phyloP scores from a whole-genome alignment of 108 stramenopile species.

The Craspedostauros australis region DNA sequence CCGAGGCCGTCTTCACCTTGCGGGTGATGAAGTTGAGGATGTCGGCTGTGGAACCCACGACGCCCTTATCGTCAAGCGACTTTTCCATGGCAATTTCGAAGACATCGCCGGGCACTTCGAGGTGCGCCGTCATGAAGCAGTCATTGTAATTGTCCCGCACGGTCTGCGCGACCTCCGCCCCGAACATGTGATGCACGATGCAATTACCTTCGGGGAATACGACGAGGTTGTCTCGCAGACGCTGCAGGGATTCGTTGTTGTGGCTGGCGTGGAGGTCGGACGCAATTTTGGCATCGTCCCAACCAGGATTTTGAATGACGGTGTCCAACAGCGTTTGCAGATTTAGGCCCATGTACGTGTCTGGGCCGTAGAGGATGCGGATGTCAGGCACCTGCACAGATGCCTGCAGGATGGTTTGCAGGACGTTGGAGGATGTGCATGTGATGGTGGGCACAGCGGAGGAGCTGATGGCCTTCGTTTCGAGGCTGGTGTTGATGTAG shows the following conservation, averaged over 20 bases:
- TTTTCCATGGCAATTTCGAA: conserved; percentile 91
- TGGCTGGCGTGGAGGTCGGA: conserved; percentile 64
- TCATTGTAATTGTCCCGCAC: conserved; percentile 63
- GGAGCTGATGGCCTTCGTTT: conserved; percentile 81
- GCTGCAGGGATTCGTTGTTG: conserved; percentile 36
- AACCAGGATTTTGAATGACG: conserved; percentile 31
- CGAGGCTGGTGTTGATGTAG: conserved; percentile 94
- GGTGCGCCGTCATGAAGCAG: conserved; percentile 87
- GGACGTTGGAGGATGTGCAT: conserved; percentile 89
- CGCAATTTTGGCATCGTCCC: conserved; percentile 64
- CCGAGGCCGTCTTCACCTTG: conserved; percentile 67
- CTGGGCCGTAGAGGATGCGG: conserved; percentile 87
- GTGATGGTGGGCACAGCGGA: conserved; percentile 90
- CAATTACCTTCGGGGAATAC: conserved; percentile 89
- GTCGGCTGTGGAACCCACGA: conserved; percentile 89
- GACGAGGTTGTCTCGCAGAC: conserved; percentile 47
- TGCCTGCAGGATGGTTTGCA: conserved; percentile 88
- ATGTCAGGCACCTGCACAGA: conserved; percentile 68
- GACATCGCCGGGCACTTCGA: conserved; percentile 98
- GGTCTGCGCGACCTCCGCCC: conserved; percentile 59
- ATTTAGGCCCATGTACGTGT: conserved; percentile 96
- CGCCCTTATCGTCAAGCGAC: conserved; percentile 66
- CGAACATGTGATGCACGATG: conserved; percentile 97
- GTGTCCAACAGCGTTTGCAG: conserved; percentile 61
- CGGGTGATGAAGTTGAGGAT: conserved; percentile 88